Percentiles rank a stretch among this genome's conserved stretches.
These are phyloP conservation scores for Penicillium simplicissimum DNA, from an alignment of 495 filamentous ascomycete species.

Conservation along the genomic window DNA sequence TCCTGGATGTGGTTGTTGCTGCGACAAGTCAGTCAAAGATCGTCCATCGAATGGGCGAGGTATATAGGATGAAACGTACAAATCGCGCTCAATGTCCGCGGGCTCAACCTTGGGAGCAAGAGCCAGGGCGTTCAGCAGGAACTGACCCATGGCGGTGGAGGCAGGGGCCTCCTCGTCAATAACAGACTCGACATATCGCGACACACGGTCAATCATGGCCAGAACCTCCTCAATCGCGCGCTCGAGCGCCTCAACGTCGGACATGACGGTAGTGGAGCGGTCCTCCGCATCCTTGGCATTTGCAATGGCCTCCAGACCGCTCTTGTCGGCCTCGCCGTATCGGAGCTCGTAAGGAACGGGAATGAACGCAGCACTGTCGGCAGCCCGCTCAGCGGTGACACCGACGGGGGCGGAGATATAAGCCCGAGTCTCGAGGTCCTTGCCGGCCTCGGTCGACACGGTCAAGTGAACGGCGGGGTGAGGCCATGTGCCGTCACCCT, in stretches of 20 bases:
- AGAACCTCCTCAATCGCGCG: constrained; percentile 80
- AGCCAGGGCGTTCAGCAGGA: constrained; percentile 85
- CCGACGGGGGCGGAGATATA: constrained; percentile 96
- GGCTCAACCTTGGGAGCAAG: constrained; percentile 91
- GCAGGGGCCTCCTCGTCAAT: constrained; percentile 67
- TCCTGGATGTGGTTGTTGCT: constrained; percentile 99
- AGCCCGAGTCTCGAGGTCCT: constrained; percentile 80
- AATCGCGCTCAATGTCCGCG: constrained; percentile 88
- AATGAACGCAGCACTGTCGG: constrained; percentile 94
- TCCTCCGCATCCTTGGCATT: constrained; percentile 77
- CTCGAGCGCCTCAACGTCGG: constrained; percentile 86
- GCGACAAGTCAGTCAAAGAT: constrained; percentile 35
- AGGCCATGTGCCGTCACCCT: constrained; percentile 94
- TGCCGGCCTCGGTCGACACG: constrained; percentile 80
- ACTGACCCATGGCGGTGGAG: constrained; percentile 87
- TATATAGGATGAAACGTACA: constrained; percentile 54
- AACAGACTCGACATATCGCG: constrained; percentile 84
- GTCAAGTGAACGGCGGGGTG: constrained; percentile 96
- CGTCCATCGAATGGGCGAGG: constrained; percentile 28
- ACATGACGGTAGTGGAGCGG: constrained; percentile 67
- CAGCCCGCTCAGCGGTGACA: constrained; percentile 89
- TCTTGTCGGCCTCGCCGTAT: constrained; percentile 88
- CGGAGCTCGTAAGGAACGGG: constrained; percentile 92
- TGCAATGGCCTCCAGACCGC: constrained; percentile 82
- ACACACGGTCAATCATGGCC: constrained; percentile 84